Base-by-base conservation (phyloP, 2,329 filamentous ascomycete genomes). In the Diaporthe capsici region DNA sequence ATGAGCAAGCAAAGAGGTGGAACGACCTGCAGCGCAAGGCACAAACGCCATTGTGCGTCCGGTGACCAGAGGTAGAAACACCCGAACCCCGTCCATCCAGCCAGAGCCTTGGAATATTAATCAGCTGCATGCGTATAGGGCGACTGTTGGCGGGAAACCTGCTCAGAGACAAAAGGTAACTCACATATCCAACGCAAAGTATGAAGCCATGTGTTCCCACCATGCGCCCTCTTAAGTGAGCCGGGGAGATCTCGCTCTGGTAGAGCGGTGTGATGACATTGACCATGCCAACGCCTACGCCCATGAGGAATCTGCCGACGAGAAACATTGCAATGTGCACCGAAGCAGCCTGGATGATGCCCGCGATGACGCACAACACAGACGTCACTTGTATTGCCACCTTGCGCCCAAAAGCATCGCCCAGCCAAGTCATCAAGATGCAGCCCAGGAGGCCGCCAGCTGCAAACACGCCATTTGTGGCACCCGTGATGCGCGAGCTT, bases 171-270 rank as follows among this genome's bases (percentile, higher is more conserved):
- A 7, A 10, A 13, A 28, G 31, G n/a, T 4, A 5, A 63, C 60
- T 47, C 13, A 63, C 60, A 63, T 63, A 63, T 63, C 60, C 60
- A 28, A 63, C 60, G 9, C 60, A 63, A 4, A 63, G 60, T 63
- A 63, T 63, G 15, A 63, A 63, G 4, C 60, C 60, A 28, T 63
- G 60, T 1, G 60, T 63, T 17, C 60, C 60, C 25, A 63, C 60
- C 60, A 84, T 78, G 34, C 80, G 80, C 12, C 81, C 83, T 37
- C 83, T 80, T 34, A 82, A 77, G 25, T 81, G 77, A 6, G 79
- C 78, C 6, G 83, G 82, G 1, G 82, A 81, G 58, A 84, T 79
- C 57, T 82, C 82, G 42, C 80, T 81, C 82, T 84, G 83, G 55
- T 80, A 80, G 12, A 80, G 75, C 2, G 78, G 78, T 5, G 75